Evolutionary conservation across 1,284 basidiomycete species (phyloP), one percentile per base, ranked within the genome.

Genomic region (Sanguinoderma infundibulare): DNA sequence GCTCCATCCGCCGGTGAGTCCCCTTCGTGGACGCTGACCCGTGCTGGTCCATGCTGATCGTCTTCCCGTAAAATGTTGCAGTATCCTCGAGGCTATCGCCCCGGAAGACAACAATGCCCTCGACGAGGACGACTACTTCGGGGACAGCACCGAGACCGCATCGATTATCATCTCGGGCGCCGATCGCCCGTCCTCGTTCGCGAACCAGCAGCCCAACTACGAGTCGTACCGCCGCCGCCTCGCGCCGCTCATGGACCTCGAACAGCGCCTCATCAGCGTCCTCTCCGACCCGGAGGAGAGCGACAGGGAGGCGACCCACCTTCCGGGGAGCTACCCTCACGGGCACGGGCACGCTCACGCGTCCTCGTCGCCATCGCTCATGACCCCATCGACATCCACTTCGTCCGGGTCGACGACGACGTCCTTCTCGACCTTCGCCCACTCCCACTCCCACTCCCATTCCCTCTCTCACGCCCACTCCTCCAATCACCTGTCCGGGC

Each of bases 51-150:
- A 12, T n/a, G 36, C 2, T 26, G 12, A 30, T 39, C 17, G 3
- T 38, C 1, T 34, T 32, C 35, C n/a, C n/a, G n/a, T n/a, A n/a
- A n/a, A n/a, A n/a, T n/a, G n/a, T 51, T 57, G 9, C 65, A 91
- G 90, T 63, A 92, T 94, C 66, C 78, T 94, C 59, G 91, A 93
- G 62, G 86, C 90, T n/a, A 83, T 92, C 61, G 80, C 86, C 6
- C 85, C 87, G 5, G 86, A 90, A 65, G 87, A 89, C 62, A 60
- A 66, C 62, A 61, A 60, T 51, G 61, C 57, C 51, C 39, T 69
- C 30, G 78, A 85, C 52, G 87, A 88, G 38, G 78, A 83, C 24
- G 82, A 86, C n/a, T n/a, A n/a, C 22, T 84, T 87, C 36, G 79
- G 79, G 24, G 78, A 82, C 60, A 76, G 78, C 15, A 64, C 73